Evolutionary conservation across 2,329 filamentous ascomycete species (phyloP).

Genomic region (Botrytis fragariae): DNA sequence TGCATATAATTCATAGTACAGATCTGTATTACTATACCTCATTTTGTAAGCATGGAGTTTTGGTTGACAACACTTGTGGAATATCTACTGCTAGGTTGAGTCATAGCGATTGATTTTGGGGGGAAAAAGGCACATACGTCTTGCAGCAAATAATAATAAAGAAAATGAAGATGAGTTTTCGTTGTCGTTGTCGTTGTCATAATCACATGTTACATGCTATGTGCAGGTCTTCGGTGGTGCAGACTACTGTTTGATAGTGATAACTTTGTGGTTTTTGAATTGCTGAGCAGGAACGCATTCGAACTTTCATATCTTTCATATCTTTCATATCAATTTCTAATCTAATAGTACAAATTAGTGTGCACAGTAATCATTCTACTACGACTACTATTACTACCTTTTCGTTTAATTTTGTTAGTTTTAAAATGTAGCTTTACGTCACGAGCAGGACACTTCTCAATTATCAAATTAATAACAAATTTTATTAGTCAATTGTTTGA

Average conservation of each 20-base stretch:
- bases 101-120: not conserved
- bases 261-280: not conserved
- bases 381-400: no score
- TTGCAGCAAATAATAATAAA: not conserved
- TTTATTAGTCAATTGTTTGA: not conserved
- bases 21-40: conserved; percentile 17
- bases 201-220: not conserved
- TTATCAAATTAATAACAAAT: not conserved
- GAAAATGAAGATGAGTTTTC: not conserved
- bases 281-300: not conserved
- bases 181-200: not conserved
- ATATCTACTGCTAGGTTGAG: not conserved
- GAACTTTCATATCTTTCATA: not conserved
- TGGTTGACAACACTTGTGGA: not conserved
- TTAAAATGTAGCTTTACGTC: not conserved
- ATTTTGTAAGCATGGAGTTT: conserved; percentile 15
- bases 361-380: no score
- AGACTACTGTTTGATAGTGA: not conserved
- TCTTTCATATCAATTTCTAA: not conserved
- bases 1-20: conserved; percentile 16
- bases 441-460: not conserved
- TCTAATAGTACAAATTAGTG: no score
- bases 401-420: not conserved
- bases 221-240: not conserved
- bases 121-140: not conserved